Base-by-base conservation (phyloP, 257 asterid genomes). In the Solanum peruvianum region DNA sequence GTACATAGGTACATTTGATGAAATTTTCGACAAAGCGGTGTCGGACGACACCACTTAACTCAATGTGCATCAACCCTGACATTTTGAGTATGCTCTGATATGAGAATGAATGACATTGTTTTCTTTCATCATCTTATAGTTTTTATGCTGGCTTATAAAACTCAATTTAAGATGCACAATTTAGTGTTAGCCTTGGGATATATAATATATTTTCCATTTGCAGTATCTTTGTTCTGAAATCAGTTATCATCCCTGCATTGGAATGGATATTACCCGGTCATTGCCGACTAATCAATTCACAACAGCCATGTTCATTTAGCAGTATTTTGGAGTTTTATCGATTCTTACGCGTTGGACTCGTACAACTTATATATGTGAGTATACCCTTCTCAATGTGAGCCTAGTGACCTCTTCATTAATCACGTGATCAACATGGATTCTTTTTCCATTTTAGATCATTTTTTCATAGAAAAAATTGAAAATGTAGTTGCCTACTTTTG, bases 321-420 rank as follows among this genome's bases (percentile, higher is more conserved):
- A 90, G 93, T 89, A 88, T 94, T 89, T 91, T 91, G 91, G 87
- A 92, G 91, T 92, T 96, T 89, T 95, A 97, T 92, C 90, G 95
- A 87, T 89, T 91, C 89, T 90, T 97, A 89, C 95, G 96, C 75
- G 86, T 80, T 88, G 97, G 96, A 83, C 94, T 97, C 45, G 82
- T 96, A 86, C 96, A 93, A 82, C 96, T 97, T 89, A 91, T 97
- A 92, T 94, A 97, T 86, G 99, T 97, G 90, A 93, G 99, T 94
- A 60, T 82, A 88, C 70, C 11, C 87, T 91, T 47, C 18, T 80
- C 41, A 47, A 9, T 80, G 13, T 76, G 66, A 25, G 29, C 29
- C 85, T 80, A 47, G 85, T 47, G 44, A 47, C 42, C 85, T 47
- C 85, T 52, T 45, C 44, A 47, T 80, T 80, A 80, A 80, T 49